phyloP scores from a whole-genome alignment of 2,329 filamentous ascomycete species.

The Emmonsia crescens region DNA sequence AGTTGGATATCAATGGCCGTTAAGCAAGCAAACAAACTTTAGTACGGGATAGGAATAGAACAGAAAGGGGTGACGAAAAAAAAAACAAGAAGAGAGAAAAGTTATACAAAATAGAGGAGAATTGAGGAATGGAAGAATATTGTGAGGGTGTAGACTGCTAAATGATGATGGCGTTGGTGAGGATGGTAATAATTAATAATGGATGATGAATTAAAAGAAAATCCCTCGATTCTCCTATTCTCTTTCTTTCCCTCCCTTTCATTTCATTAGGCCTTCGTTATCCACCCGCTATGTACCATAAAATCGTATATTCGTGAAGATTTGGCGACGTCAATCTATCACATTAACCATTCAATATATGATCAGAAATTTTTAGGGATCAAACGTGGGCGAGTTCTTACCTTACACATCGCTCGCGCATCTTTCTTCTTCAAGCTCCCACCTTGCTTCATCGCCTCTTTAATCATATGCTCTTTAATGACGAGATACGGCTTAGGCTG shows the following conservation, averaged over 20 bases:
- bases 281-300: conserved; percentile 85
- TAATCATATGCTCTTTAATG: conserved; percentile 86
- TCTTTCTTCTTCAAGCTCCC: conserved; percentile 89
- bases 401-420: conserved; percentile 69
- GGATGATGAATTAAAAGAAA: not conserved
- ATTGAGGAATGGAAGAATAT: not conserved
- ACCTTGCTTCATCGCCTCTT: conserved; percentile 80
- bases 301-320: conserved; percentile 85
- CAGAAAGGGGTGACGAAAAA: not conserved
- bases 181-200: not conserved
- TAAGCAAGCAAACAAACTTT: not conserved
- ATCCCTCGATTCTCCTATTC: not conserved
- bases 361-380: not conserved
- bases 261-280: conserved; percentile 59
- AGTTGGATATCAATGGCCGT: not conserved
- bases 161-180: not conserved
- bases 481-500: conserved; percentile 91
- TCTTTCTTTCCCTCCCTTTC: not conserved
- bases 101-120: not conserved
- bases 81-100: too few species aligned
- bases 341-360: conserved; percentile 2
- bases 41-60: not conserved
- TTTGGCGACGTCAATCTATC: conserved; percentile 68
- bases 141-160: not conserved
- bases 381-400: conserved; percentile 16